phyloP scores from a whole-genome alignment of 345 rosid species.

The Citrus maxima region DNA sequence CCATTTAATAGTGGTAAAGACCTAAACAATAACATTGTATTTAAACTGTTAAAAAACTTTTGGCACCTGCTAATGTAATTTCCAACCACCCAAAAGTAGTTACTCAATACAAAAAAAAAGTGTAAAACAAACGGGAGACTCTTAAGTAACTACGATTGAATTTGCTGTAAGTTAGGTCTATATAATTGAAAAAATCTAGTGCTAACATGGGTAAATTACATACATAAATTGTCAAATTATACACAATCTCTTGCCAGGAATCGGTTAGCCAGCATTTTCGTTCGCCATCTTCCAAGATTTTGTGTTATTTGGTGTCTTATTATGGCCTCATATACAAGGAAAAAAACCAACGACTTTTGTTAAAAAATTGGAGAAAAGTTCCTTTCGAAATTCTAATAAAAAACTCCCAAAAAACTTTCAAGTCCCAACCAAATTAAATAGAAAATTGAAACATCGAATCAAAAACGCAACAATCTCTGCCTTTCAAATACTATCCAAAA shows the following conservation, averaged over 20 bases:
- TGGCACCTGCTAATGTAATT: too few species aligned
- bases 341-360: not conserved
- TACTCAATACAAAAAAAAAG: too few species aligned
- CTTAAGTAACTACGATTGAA: too few species aligned
- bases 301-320: constrained; percentile 9
- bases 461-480: constrained; percentile 19
- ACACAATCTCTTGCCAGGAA: not conserved
- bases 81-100: too few species aligned
- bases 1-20: too few species aligned
- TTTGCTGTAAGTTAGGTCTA: too few species aligned
- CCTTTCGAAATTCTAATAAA: constrained; percentile 7
- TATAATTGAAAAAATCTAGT: not conserved
- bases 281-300: not conserved
- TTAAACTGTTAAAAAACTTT: too few species aligned
- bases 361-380: constrained; percentile 18
- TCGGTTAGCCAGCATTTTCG: not conserved
- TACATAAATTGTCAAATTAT: not conserved
- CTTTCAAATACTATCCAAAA: constrained; percentile 22
- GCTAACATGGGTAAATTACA: not conserved
- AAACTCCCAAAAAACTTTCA: not conserved
- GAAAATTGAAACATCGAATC: constrained; percentile 1
- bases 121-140: too few species aligned
- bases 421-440: not conserved
- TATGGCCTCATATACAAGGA: constrained; percentile 1
- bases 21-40: too few species aligned